Base-by-base conservation (phyloP, 495 filamentous ascomycete genomes). In the Bathelium albidoporum region DNA sequence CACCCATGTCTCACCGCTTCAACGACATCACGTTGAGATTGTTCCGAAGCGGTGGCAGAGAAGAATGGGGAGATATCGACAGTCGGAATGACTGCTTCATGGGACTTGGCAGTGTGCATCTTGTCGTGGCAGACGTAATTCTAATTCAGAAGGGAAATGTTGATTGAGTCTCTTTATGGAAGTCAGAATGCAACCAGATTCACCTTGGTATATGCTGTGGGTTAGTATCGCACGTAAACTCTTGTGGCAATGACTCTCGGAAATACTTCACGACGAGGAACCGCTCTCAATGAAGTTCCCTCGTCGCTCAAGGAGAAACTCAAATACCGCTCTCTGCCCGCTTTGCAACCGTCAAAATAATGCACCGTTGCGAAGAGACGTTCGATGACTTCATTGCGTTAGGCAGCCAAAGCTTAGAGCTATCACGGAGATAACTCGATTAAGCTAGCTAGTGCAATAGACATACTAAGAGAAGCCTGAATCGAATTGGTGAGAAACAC, bases 51-150 rank as follows among this genome's bases (percentile, higher is more conserved):
- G 2, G 32, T 22, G 11, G 61, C 28, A 12, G 59, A 22, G 55
- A 63, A 43, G 45, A 60, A 69, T 1, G 53, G 31, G 28, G 43
- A 60, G 58, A 69, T 26, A 53, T 69, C 67, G 29, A 69, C 64
- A 36, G 49, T 41, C 10, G 65, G 67, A 14, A 65, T 64, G 9
- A 18, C 44, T 4, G 58, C 90, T 87, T 82, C 5, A 39, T 39
- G 34, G 34, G 34, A 5, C 14, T 39, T 14, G 34, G 34, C 34
- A 14, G 34, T 39, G 34, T 14, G 34, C 34, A 39, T 39, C 14
- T 39, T 39, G 34, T 39, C 14, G 14, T 39, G 5, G 34, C 34
- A 39, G 34, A 5, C 5, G 34, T 39, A 39, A 5, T 39, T 5
- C 34, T 39, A 5, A 39, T 5, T 5, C 14, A 5, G 34, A 39